Percentiles rank a stretch among this genome's conserved stretches.
Conservation (phyloP, 257 asterid species). For the Jacaranda copaia region DNA sequence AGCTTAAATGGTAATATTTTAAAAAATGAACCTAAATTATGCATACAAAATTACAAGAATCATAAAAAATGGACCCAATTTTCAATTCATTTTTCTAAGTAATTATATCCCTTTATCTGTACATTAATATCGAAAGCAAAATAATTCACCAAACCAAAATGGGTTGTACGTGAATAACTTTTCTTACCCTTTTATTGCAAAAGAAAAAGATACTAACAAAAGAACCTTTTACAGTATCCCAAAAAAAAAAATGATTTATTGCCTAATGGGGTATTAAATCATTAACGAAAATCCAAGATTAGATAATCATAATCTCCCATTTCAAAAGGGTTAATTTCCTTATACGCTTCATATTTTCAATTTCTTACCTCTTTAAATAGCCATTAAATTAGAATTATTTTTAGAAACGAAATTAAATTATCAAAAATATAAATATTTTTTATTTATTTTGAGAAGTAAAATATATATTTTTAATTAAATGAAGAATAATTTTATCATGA, state of each 20-base stretch:
- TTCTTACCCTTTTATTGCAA: not conserved
- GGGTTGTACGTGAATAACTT: not conserved
- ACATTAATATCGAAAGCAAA: conserved; percentile 9
- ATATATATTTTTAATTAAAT: too few relatives aligned
- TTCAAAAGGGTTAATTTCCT: not conserved
- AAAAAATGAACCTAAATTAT: too few relatives aligned
- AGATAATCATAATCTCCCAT: conserved; percentile 6
- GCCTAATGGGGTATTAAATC: not conserved
- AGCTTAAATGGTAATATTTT: too few relatives aligned
- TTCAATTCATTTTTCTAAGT: not conserved
- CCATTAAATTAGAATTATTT: too few relatives aligned
- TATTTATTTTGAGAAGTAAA: too few relatives aligned
- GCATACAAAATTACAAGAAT: too few relatives aligned
- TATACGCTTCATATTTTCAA: too few relatives aligned
- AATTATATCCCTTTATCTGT: not conserved
- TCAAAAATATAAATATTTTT: too few relatives aligned
- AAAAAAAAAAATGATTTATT: not conserved
- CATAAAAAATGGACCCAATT: not conserved
- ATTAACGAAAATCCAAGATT: not conserved
- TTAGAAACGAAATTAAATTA: too few relatives aligned
- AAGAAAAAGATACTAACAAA: not conserved
- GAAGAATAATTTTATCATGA: too few relatives aligned
- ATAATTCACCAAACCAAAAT: not conserved
- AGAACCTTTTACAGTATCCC: not conserved
- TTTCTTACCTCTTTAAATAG: too few relatives aligned